Evolutionary conservation across 305 asterid species (phyloP).

Genomic region (Rubia balearica): DNA sequence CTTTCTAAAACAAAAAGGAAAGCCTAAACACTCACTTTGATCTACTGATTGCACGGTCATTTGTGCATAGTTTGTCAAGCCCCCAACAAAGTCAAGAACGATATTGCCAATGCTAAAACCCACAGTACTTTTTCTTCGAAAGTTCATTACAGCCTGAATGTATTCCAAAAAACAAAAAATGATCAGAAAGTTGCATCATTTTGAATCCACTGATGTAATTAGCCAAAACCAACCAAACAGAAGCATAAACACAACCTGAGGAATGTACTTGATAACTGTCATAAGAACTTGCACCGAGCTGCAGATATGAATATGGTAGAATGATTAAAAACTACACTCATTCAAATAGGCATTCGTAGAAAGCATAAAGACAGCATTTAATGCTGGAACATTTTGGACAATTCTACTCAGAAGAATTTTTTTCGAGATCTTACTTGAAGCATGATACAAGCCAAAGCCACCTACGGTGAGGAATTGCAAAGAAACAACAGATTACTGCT

Average conservation of each 20-base stretch:
- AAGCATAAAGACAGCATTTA: neutral
- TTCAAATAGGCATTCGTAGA: neutral
- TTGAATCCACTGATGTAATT: neutral
- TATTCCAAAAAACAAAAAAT: neutral
- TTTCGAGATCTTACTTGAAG: slow-evolving; percentile 56
- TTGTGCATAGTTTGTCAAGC: slow-evolving; percentile 67
- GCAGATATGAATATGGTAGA: slow-evolving; percentile 22
- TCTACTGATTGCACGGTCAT: slow-evolving; percentile 90
- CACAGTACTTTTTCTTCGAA: slow-evolving; percentile 65
- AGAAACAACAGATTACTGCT: slow-evolving; percentile 58
- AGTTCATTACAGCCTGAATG: slow-evolving; percentile 61
- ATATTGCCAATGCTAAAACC: slow-evolving; percentile 97
- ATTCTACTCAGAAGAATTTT: slow-evolving; percentile 13
- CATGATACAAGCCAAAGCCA: slow-evolving; percentile 85
- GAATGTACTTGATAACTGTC: slow-evolving; percentile 81
- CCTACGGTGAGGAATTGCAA: slow-evolving; percentile 58
- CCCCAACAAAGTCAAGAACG: slow-evolving; percentile 81
- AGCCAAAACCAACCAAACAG: neutral
- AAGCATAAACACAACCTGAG: slow-evolving; percentile 49
- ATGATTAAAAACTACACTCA: neutral
- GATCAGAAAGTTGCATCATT: neutral
- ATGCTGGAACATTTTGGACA: neutral
- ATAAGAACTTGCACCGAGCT: slow-evolving; percentile 75
- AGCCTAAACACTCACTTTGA: slow-evolving; percentile 51
- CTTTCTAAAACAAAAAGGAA: neutral